These are phyloP conservation scores for Ensete ventricosum DNA, from an alignment of 176 grass and related monocot genomes.

Conservation along the genomic window DNA sequence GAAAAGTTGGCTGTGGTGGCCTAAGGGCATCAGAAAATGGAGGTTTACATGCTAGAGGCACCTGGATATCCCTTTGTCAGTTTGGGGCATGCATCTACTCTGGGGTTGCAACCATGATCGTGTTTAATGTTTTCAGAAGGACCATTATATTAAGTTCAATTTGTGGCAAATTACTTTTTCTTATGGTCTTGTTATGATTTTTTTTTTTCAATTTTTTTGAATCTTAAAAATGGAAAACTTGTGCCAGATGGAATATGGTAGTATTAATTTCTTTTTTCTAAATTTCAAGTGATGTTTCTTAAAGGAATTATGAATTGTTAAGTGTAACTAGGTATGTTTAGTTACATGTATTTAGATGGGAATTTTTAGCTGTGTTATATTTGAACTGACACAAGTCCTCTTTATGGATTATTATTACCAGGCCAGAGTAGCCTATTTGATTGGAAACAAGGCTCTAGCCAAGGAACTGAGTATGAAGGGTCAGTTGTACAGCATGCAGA, in stretches of 20 bases:
- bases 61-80: background rate
- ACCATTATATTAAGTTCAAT: background rate
- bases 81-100: background rate
- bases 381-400: background rate
- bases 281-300: too few relatives aligned
- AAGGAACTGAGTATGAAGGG: constrained; percentile 78
- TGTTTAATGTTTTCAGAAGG: background rate
- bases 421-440: constrained; percentile 58
- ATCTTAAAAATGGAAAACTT: too few relatives aligned
- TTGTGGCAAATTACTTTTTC: background rate
- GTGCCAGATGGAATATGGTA: background rate
- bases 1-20: background rate
- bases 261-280: background rate
- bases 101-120: background rate
- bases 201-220: background rate
- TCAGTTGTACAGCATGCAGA: constrained; percentile 74
- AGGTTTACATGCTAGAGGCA: background rate
- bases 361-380: background rate
- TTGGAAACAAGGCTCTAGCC: constrained; percentile 44
- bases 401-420: constrained; percentile 24
- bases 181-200: background rate
- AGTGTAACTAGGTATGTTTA: background rate
- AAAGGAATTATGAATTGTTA: background rate
- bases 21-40: background rate
- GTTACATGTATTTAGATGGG: background rate